phyloP scores from a whole-genome alignment of 2,329 filamentous ascomycete genomes.

The Geosmithia flava region DNA sequence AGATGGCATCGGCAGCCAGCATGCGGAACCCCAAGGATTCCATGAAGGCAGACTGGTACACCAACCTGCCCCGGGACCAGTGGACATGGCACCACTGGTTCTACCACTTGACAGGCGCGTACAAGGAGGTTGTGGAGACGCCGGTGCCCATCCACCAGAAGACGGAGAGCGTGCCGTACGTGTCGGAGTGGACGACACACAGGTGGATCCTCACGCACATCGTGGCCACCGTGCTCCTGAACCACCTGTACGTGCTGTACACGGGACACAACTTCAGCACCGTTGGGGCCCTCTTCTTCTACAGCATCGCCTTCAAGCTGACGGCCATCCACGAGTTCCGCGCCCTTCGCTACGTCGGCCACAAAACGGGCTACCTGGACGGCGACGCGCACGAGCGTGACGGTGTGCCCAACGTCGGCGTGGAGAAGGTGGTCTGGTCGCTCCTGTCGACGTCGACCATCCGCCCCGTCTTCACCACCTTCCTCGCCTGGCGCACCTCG shows the following conservation, averaged over 20 bases:
- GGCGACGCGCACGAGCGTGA: slow-evolving; percentile 29
- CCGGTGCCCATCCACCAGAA: slow-evolving; percentile 24
- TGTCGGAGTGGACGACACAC: slow-evolving; percentile 21
- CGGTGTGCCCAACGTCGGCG: slow-evolving; percentile 25
- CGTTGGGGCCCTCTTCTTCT: slow-evolving; percentile 19
- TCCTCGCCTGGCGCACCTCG: slow-evolving; percentile 11
- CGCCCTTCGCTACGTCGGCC: slow-evolving; percentile 22
- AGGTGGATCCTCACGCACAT: slow-evolving; percentile 25
- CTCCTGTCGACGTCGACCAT: slow-evolving; percentile 10
- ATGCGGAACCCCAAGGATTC: slow-evolving; percentile 12
- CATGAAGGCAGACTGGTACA: slow-evolving; percentile 26
- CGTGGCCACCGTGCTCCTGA: slow-evolving; percentile 20
- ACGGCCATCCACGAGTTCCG: slow-evolving; percentile 25
- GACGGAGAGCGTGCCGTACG: slow-evolving; percentile 24
- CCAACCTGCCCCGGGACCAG: slow-evolving; percentile 7
- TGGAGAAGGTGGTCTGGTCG: slow-evolving; percentile 17
- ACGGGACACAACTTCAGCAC: slow-evolving; percentile 13
- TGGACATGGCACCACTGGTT: slow-evolving; percentile 20
- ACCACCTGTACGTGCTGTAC: slow-evolving; percentile 19
- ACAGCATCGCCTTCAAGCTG: slow-evolving; percentile 23
- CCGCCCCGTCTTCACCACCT: slow-evolving; percentile 10
- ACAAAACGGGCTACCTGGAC: slow-evolving; percentile 26
- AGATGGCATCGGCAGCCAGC: neutral
- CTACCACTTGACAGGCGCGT: slow-evolving; percentile 15
- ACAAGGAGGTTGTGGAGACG: slow-evolving; percentile 13